Base-by-base conservation (phyloP, 164 flowering plant species). In the Annona squamosa region DNA sequence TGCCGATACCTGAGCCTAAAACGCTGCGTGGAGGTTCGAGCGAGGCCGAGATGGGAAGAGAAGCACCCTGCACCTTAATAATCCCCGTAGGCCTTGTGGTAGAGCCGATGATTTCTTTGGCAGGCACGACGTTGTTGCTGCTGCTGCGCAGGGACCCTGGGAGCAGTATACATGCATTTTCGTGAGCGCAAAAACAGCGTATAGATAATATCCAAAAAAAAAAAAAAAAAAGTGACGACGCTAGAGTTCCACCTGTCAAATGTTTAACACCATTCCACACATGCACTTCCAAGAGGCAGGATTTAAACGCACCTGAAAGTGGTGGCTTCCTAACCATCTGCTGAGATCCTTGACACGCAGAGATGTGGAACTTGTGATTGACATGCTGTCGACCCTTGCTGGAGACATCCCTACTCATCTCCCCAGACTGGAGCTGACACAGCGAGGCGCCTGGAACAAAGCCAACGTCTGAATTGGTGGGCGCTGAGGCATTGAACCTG, bases 261-360 rank as follows among this genome's bases (percentile, higher is more conserved):
- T 10, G 59, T 52, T 52, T 26, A 26, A 26, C 37, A 52, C 59
- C 9, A 10, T 52, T 52, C 59, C 59, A 52, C 59, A 12, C 13
- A 52, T 52, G 59, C 37, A 26, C 13, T 52, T 52, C 59, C 13
- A 52, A 16, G 59, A 52, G 59, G 17, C 59, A 1, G 9, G 59
- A 16, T 16, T 9, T 52, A 6, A 10, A 19, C 17, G 2, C 41
- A 87, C 91, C 87, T 77, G 78, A 71, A 77, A 78, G 41, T 46
- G 80, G 77, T 52, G 77, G 81, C 37, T 47, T 43, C 61, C 79
- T 4, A 68, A 86, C 79, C 61, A 83, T 65, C 52, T 78, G 74
- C 7, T 68, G 37, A 62, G 79, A 59, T 66, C 26, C 67, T 42
- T 1, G 67, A 42, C 81, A 37, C 43, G 73, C 71, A 71, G 76